These are phyloP conservation scores for Oleoguttula mirabilis DNA, from an alignment of 495 filamentous ascomycete species.

Conservation along the genomic window DNA sequence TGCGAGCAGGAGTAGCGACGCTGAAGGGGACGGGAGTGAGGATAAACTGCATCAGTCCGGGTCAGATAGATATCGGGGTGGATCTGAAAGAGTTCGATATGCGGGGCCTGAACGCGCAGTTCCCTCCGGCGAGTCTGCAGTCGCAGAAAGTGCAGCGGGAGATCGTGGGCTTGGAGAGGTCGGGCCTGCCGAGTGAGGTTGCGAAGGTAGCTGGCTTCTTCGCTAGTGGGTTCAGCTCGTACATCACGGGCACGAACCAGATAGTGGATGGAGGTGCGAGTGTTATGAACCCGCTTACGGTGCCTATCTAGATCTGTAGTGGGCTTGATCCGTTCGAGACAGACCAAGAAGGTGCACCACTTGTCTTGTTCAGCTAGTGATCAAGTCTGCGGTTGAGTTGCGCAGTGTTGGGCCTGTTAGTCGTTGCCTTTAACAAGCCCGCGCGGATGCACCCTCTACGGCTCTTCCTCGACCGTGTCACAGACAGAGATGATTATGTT, in stretches of 20 bases:
- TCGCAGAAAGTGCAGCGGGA: constrained; percentile 36
- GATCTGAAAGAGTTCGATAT: constrained; percentile 43
- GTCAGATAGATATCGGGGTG: constrained; percentile 47
- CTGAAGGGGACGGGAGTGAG: constrained; percentile 46
- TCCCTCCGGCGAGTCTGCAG: constrained; percentile 44
- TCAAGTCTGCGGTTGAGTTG: too few species aligned
- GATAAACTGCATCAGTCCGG: constrained; percentile 47
- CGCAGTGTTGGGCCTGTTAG: too few species aligned
- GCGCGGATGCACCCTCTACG: too few species aligned
- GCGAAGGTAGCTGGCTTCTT: constrained; percentile 46
- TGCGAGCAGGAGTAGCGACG: constrained; percentile 43
- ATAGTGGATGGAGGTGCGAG: constrained; percentile 46
- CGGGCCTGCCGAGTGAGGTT: constrained; percentile 43
- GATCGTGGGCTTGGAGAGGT: constrained; percentile 31
- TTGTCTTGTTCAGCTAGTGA: too few species aligned
- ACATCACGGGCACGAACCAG: constrained; percentile 43
- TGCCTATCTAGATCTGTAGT: too few species aligned
- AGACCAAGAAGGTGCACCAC: too few species aligned
- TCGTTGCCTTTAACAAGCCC: too few species aligned
- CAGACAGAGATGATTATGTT: too few species aligned
- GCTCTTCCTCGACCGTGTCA: too few species aligned
- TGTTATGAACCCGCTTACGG: constrained; percentile 28
- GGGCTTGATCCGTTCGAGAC: too few species aligned
- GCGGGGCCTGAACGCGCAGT: constrained; percentile 42
- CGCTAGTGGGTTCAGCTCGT: constrained; percentile 45